Evolutionary conservation across 2,329 filamentous ascomycete species (phyloP).

Genomic region (Botrytis pseudocinerea): DNA sequence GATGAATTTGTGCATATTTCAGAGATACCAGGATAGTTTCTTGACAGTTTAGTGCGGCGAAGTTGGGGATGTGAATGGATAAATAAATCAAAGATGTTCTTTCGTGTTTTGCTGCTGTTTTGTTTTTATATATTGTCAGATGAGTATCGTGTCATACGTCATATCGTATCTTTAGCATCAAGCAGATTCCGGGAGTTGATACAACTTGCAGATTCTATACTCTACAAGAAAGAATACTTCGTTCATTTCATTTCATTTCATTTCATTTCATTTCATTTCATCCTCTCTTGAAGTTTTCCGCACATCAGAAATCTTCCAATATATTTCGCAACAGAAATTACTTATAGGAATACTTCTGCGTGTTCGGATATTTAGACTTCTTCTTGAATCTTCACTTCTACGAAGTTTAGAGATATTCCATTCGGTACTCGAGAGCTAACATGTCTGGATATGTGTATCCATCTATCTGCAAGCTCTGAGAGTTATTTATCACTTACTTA

Average conservation of each 20-base stretch:
- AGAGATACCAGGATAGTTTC: conserved; percentile 8
- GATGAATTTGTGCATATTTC: not conserved
- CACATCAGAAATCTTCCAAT: too few relatives aligned
- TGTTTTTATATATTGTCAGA: too few relatives aligned
- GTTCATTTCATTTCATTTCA: not conserved
- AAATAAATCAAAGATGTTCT: not conserved
- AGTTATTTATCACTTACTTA: too few relatives aligned
- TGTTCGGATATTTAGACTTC: too few relatives aligned
- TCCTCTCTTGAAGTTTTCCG: too few relatives aligned
- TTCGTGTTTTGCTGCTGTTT: not conserved
- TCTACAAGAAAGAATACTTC: not conserved
- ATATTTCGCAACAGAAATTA: too few relatives aligned
- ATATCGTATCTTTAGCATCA: not conserved
- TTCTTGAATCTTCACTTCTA: too few relatives aligned
- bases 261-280: not conserved
- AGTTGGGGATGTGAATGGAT: not conserved
- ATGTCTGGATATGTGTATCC: too few relatives aligned
- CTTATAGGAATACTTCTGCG: too few relatives aligned
- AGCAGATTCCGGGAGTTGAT: not conserved
- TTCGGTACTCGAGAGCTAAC: too few relatives aligned
- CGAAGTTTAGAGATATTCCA: too few relatives aligned
- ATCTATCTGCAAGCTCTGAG: too few relatives aligned
- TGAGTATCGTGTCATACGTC: not conserved
- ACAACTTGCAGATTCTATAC: not conserved
- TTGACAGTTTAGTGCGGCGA: not conserved